phyloP scores from a whole-genome alignment of 1,284 basidiomycete genomes.

The Microbotryum saponariae region DNA sequence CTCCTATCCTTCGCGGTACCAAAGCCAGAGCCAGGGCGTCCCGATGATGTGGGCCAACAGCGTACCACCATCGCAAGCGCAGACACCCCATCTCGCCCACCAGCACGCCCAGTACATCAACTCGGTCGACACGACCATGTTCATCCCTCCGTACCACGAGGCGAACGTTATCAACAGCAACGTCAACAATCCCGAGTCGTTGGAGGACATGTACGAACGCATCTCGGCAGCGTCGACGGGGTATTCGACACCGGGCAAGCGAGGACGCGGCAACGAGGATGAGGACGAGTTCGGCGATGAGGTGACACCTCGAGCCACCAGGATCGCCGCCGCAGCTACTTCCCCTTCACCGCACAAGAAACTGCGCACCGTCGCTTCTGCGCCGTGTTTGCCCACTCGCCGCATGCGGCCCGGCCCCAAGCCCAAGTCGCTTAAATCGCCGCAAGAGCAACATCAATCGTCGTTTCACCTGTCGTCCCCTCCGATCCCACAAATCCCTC shows the following conservation, averaged over 20 bases:
- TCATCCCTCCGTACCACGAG: constrained; percentile 10
- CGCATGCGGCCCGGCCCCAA: constrained; percentile 28
- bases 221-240: neutral
- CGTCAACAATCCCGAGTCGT: constrained; percentile 20
- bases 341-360: constrained; percentile 15
- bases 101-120: constrained; percentile 1
- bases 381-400: constrained; percentile 19
- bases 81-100: constrained; percentile 8
- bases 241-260: constrained; percentile 13
- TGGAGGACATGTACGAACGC: constrained; percentile 18
- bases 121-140: constrained; percentile 1
- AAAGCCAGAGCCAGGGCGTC: neutral
- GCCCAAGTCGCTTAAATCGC: constrained; percentile 26
- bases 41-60: constrained; percentile 1
- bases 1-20: constrained; percentile 27
- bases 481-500: constrained; percentile 14
- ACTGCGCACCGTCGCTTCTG: constrained; percentile 29
- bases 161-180: constrained; percentile 23
- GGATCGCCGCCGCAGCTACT: neutral
- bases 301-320: constrained; percentile 2
- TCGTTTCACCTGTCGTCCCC: constrained; percentile 29
- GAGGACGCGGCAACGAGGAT: constrained; percentile 1
- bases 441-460: constrained; percentile 21
- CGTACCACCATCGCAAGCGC: constrained; percentile 4
- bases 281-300: constrained; percentile 18